Percentiles rank a stretch among this genome's conserved stretches.
Evolutionary conservation across 495 filamentous ascomycete genomes (phyloP).

Genomic region (Hypoxylon rickii): DNA sequence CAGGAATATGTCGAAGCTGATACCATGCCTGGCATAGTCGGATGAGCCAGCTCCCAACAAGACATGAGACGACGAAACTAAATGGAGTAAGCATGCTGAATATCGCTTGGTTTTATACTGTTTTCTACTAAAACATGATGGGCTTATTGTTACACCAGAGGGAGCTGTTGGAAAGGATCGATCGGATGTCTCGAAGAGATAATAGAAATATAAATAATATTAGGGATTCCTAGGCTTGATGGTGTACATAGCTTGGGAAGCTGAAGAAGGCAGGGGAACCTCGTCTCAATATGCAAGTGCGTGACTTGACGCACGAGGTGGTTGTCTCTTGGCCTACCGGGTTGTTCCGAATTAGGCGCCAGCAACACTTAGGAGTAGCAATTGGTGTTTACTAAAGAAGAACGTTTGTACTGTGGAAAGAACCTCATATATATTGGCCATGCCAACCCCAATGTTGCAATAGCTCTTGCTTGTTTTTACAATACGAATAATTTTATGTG

Average conservation of each 20-base stretch:
- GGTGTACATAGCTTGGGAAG: not conserved
- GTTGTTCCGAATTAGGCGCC: too few species aligned
- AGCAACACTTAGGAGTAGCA: too few species aligned
- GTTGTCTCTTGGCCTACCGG: not conserved
- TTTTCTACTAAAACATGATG: not conserved
- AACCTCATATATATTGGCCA: too few species aligned
- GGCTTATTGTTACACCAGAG: not conserved
- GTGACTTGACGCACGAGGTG: not conserved
- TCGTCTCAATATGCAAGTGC: not conserved
- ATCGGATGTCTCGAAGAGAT: conserved; percentile 9
- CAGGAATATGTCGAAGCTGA: conserved; percentile 25
- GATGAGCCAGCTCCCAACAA: not conserved
- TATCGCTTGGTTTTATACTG: not conserved
- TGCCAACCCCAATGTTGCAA: too few species aligned
- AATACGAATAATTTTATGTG: too few species aligned
- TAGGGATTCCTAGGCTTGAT: not conserved
- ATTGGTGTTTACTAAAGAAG: too few species aligned
- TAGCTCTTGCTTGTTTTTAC: too few species aligned
- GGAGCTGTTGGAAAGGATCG: not conserved
- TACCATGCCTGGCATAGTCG: conserved; percentile 2
- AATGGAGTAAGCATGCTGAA: not conserved
- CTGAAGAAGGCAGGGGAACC: not conserved
- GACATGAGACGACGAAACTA: not conserved
- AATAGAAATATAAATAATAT: not conserved
- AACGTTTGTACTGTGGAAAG: too few species aligned